A percentile compares a stretch with the other conserved stretches of the same genome.
These are phyloP conservation scores for Boletus huronensis DNA, from an alignment of 768 basidiomycete species.

Conservation along the genomic window DNA sequence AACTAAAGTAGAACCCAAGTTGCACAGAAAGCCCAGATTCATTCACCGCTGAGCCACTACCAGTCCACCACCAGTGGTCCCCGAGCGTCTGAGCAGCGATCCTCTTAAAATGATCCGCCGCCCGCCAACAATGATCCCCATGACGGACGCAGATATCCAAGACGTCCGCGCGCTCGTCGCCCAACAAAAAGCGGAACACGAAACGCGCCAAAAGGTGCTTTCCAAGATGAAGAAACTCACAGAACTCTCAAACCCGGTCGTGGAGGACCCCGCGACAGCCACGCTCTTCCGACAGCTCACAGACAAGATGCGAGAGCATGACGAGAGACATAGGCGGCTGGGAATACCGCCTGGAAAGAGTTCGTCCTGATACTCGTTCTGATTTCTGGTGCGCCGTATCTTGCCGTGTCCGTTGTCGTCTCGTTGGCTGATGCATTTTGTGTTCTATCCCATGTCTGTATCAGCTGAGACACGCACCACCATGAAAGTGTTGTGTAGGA, in stretches of 20 bases:
- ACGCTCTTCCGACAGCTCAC: conserved; percentile 17
- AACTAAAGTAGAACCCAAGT: too few relatives aligned
- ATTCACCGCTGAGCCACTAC: neutral
- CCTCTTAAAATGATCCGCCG: conserved; percentile 61
- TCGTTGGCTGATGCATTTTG: neutral
- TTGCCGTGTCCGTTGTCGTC: neutral
- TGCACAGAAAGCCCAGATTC: too few relatives aligned
- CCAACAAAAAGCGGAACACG: conserved; percentile 43
- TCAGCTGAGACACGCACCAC: neutral
- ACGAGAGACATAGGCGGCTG: conserved; percentile 27
- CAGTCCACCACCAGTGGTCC: neutral
- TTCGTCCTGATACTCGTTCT: conserved; percentile 11
- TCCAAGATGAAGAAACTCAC: conserved; percentile 45
- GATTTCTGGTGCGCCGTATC: neutral
- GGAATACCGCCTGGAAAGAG: conserved; percentile 28
- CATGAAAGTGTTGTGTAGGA: neutral
- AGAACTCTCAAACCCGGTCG: conserved; percentile 26
- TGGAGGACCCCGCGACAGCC: conserved; percentile 5
- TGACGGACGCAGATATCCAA: conserved; percentile 77
- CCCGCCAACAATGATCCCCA: conserved; percentile 68
- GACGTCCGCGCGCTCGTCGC: conserved; percentile 64
- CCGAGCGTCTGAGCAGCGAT: neutral
- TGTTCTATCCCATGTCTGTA: neutral
- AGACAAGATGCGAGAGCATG: conserved; percentile 24
- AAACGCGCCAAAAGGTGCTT: conserved; percentile 40